Conservation (phyloP, 352 stramenopile genomes). For the Phytophthora podocarpi region DNA sequence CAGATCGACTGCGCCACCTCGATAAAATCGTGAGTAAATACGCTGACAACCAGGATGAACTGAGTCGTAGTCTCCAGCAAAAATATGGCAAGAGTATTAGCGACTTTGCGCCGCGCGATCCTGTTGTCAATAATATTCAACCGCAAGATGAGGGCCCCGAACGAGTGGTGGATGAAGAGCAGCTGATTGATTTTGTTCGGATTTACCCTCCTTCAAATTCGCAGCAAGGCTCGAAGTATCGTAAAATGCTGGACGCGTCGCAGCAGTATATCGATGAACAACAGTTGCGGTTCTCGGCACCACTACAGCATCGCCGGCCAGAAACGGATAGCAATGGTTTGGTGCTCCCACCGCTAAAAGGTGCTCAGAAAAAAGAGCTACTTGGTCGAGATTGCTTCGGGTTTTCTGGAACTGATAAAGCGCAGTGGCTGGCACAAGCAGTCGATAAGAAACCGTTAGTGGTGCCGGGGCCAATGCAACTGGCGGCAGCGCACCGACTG, state of each 20-base stretch:
- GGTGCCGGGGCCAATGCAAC: constrained; percentile 69
- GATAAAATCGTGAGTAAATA: constrained; percentile 83
- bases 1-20: constrained; percentile 60
- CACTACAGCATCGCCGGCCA: constrained; percentile 72
- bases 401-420: constrained; percentile 81
- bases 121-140: background rate
- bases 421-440: constrained; percentile 45
- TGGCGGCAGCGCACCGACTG: constrained; percentile 76
- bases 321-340: constrained; percentile 40
- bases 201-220: constrained; percentile 62
- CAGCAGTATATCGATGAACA: constrained; percentile 82
- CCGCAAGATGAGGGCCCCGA: constrained; percentile 9
- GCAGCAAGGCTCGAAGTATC: constrained; percentile 61
- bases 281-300: constrained; percentile 79
- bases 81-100: constrained; percentile 71
- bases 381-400: constrained; percentile 81
- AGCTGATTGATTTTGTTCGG: constrained; percentile 67
- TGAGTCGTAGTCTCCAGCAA: constrained; percentile 63
- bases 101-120: constrained; percentile 41
- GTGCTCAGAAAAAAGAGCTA: constrained; percentile 53
- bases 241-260: constrained; percentile 80
- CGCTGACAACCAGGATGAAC: constrained; percentile 55
- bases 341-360: constrained; percentile 57
- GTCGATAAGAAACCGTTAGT: constrained; percentile 66
- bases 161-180: constrained; percentile 40